phyloP scores from a whole-genome alignment of 352 stramenopile genomes.

The Phytophthora fragariae region DNA sequence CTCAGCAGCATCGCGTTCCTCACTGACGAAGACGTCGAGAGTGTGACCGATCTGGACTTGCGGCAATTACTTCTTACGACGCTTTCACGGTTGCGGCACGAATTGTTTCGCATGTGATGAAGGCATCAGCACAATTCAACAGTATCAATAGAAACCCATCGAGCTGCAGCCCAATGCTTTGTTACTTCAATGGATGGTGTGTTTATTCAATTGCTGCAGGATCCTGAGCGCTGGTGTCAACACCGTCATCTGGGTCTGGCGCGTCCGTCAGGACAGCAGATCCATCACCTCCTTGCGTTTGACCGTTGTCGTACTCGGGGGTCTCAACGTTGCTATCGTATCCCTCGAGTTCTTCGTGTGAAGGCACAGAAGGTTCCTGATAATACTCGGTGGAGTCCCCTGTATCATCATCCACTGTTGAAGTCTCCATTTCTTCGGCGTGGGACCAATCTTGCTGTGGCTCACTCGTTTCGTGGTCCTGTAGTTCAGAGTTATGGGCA shows the following conservation, averaged over 20 bases:
- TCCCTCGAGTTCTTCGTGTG: slow-evolving; percentile 11
- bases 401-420: slow-evolving; percentile 1
- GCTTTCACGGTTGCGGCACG: slow-evolving; percentile 74
- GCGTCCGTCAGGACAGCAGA: neutral
- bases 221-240: neutral
- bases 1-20: slow-evolving; percentile 87
- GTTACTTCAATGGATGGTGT: neutral
- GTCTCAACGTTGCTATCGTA: neutral
- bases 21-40: slow-evolving; percentile 71
- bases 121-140: neutral
- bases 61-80: slow-evolving; percentile 69
- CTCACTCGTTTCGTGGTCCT: neutral
- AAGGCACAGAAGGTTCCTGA: neutral
- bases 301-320: neutral
- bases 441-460: slow-evolving; percentile 16
- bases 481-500: slow-evolving; percentile 2
- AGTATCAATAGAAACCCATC: slow-evolving; percentile 26
- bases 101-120: slow-evolving; percentile 84
- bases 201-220: neutral
- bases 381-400: slow-evolving; percentile 8
- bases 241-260: neutral
- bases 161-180: neutral
- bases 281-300: neutral
- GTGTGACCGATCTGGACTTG: slow-evolving; percentile 38
- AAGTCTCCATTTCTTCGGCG: neutral